Evolutionary conservation across 73 alveolate species (phyloP).

Genomic region (Tetrahymena thermophila): DNA sequence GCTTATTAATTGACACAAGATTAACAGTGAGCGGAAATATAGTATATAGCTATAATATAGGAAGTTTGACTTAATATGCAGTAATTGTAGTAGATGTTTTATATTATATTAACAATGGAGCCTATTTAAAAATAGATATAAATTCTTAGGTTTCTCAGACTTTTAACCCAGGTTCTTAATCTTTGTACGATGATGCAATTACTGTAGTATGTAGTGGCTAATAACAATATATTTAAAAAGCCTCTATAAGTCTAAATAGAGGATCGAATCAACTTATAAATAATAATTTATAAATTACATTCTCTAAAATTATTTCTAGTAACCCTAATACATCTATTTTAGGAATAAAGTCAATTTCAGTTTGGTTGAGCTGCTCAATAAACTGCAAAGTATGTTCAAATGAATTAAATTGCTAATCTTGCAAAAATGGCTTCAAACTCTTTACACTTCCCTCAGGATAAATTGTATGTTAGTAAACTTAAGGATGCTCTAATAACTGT

Average conservation of each 20-base stretch:
- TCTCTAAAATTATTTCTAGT: neutral
- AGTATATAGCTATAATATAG: neutral
- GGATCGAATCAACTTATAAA: neutral
- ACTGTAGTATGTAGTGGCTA: neutral
- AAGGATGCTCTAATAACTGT: neutral
- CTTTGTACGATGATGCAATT: neutral
- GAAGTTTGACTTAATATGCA: neutral
- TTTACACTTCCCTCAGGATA: neutral
- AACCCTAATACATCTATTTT: neutral
- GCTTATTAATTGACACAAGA: neutral
- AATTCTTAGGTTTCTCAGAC: neutral
- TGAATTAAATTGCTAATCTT: neutral
- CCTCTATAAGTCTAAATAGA: neutral
- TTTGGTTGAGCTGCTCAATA: neutral
- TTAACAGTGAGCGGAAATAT: neutral
- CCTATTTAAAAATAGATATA: neutral
- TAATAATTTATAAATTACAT: neutral
- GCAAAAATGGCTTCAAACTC: neutral
- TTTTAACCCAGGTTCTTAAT: neutral
- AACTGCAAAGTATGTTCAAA: neutral
- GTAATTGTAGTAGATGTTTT: neutral
- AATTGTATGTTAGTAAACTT: neutral
- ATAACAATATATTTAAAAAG: neutral
- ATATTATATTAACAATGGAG: neutral
- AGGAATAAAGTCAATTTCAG: neutral